Percentiles rank a stretch among this genome's conserved stretches.
Evolutionary conservation across 805 yeast species (phyloP).

Genomic region (Kluyveromyces wickerhamii): DNA sequence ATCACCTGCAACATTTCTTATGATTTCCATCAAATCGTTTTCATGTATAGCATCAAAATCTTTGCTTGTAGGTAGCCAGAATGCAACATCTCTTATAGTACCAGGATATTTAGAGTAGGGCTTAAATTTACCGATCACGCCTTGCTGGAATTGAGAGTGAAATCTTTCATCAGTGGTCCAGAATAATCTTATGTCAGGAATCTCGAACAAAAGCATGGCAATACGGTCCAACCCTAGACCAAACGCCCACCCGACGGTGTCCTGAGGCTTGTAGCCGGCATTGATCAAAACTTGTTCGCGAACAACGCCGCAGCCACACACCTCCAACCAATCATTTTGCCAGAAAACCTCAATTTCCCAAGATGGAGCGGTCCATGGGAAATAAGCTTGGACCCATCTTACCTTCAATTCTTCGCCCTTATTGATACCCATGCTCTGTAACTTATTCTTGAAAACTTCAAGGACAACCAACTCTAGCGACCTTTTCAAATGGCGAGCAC

Average conservation of each 20-base stretch:
- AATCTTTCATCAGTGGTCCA: slow-evolving; percentile 86
- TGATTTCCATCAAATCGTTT: slow-evolving; percentile 91
- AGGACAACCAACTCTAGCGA: slow-evolving; percentile 79
- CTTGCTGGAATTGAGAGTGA: slow-evolving; percentile 57
- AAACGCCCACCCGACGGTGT: slow-evolving; percentile 91
- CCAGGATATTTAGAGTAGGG: slow-evolving; percentile 93
- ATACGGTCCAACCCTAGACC: slow-evolving; percentile 92
- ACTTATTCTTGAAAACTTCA: slow-evolving; percentile 55
- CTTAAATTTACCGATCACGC: slow-evolving; percentile 60
- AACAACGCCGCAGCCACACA: slow-evolving; percentile 93
- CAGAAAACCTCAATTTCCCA: slow-evolving; percentile 99
- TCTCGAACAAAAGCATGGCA: slow-evolving; percentile 91
- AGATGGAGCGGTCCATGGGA: slow-evolving; percentile 98
- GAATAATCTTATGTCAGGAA: slow-evolving; percentile 89
- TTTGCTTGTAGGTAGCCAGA: slow-evolving; percentile 61
- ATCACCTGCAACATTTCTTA: slow-evolving; percentile 78
- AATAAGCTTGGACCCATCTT: slow-evolving; percentile 91
- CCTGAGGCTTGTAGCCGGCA: slow-evolving; percentile 50
- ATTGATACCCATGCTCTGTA: slow-evolving; percentile 28
- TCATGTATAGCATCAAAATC: slow-evolving; percentile 47
- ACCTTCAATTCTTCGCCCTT: slow-evolving; percentile 64
- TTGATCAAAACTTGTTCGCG: slow-evolving; percentile 66
- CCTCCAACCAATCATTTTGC: slow-evolving; percentile 96
- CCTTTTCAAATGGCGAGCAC: slow-evolving; percentile 72
- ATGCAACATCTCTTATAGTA: slow-evolving; percentile 78